These are phyloP conservation scores for Aspergillus mulundensis DNA, from an alignment of 495 filamentous ascomycete genomes.

Conservation along the genomic window DNA sequence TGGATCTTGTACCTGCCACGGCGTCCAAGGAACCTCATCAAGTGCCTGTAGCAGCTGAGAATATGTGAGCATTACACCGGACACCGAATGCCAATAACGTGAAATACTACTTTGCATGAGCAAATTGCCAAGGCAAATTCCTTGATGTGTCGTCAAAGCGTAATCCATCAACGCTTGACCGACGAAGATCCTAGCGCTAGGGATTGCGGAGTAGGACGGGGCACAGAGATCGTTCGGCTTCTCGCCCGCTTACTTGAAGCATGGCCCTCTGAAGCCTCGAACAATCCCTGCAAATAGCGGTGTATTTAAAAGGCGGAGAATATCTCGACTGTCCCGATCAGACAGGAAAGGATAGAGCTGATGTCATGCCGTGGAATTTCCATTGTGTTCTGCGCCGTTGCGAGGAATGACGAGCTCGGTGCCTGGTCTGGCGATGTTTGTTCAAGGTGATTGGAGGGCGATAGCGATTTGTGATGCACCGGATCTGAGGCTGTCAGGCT, in stretches of 20 bases:
- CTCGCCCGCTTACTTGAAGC: neutral
- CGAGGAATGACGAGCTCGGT: neutral
- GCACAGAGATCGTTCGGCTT: neutral
- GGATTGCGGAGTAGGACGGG: no score
- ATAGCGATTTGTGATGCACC: neutral
- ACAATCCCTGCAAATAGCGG: neutral
- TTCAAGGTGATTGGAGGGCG: neutral
- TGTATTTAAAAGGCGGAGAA: neutral
- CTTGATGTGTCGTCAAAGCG: no score
- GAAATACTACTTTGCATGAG: no score
- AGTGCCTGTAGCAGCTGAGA: no score
- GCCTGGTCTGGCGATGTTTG: neutral
- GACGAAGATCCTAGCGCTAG: no score
- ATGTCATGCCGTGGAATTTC: neutral
- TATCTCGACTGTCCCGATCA: neutral
- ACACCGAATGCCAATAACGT: no score
- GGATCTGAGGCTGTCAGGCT: neutral
- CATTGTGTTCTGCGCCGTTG: neutral
- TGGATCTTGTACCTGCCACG: neutral
- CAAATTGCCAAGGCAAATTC: no score
- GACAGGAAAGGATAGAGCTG: neutral
- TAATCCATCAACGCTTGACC: no score
- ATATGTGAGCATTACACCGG: no score
- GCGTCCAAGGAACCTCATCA: neutral
- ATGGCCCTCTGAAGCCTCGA: neutral